Evolutionary conservation across 805 yeast species (phyloP).

Genomic region (Saccharomyces jurei): DNA sequence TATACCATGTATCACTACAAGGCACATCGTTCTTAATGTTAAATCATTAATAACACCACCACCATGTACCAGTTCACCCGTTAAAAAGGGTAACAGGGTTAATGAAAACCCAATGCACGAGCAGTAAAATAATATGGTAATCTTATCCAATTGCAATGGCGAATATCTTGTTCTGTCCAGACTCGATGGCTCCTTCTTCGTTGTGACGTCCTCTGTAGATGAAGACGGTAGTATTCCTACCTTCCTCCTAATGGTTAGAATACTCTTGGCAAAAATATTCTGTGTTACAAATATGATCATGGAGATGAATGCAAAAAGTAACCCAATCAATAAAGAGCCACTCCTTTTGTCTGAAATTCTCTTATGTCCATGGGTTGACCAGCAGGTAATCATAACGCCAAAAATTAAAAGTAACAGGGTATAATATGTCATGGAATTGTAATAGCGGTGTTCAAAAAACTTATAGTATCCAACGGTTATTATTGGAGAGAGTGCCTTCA

Average conservation of each 20-base stretch:
- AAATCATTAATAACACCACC: slow-evolving; percentile 26
- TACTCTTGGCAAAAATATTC: slow-evolving; percentile 71
- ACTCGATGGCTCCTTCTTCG: slow-evolving; percentile 13
- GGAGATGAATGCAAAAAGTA: slow-evolving; percentile 34
- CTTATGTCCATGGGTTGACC: slow-evolving; percentile 26
- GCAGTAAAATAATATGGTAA: slow-evolving; percentile 64
- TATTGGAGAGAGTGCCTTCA: slow-evolving; percentile 85
- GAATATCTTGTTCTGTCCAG: slow-evolving; percentile 19
- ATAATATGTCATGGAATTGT: slow-evolving; percentile 58
- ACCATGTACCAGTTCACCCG: slow-evolving; percentile 38
- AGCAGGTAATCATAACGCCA: slow-evolving; percentile 81
- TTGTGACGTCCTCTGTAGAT: slow-evolving; percentile 19
- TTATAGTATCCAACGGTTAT: slow-evolving; percentile 78
- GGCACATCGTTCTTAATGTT: slow-evolving; percentile 20
- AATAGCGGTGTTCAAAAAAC: slow-evolving; percentile 47
- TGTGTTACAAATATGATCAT: slow-evolving; percentile 64
- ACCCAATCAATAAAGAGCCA: slow-evolving; percentile 25
- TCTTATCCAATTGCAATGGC: slow-evolving; percentile 47
- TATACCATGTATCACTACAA: slow-evolving; percentile 54
- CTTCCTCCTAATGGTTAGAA: slow-evolving; percentile 44
- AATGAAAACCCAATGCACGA: slow-evolving; percentile 58
- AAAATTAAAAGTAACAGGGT: slow-evolving; percentile 70
- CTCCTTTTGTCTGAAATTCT: neutral
- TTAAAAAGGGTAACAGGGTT: slow-evolving; percentile 59
- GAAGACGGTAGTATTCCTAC: slow-evolving; percentile 20